Evolutionary conservation across 108 stramenopile genomes (phyloP), one percentile per base, ranked within the genome.

Genomic region (Phaeodactylum tricornutum): DNA sequence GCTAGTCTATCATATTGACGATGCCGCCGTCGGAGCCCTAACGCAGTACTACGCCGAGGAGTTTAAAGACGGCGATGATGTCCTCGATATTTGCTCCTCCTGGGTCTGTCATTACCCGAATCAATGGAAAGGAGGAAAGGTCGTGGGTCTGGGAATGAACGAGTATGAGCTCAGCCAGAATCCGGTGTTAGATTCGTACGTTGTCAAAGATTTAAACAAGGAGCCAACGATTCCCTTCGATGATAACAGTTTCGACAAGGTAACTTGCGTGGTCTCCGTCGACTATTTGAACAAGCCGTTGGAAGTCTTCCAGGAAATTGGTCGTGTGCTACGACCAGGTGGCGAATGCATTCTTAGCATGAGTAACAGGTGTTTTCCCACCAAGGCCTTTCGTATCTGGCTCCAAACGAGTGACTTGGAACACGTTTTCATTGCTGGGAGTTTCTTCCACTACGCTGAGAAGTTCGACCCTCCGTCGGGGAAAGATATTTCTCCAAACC

Each of bases 251-350:
- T 96, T 96, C 61, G 93, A 94, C 44, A 81, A 76, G 23, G 87
- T 96, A 3, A 96, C 95, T 5, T 87, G 84, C 52, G 95, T 96
- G 12, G 96, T 96, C 0, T 83, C 80, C 31, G 73, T 96, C 15
- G 96, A 96, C 39, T 96, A 96, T 69, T 58, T 93, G 12, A 92
- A 71, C 43, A 61, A 85, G 52, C 94, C 92, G 2, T 41, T 62
- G 16, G 68, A 78, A 46, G 70, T 93, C 39, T 86, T 87, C 44
- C 42, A 75, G 16, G 93, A 96, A 69, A 87, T 94, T 42, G 74
- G 68, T 14, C 68, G 96, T 19, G 93, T 96, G 16, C 55, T 96
- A 12, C 53, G 88, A 44, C 96, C 96, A 3, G 93, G 90, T 17
- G 96, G 93, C 14, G 61, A 71, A 35, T 79, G 76, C 38, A 74